Evolutionary conservation across 768 basidiomycete genomes (phyloP).

Genomic region (Tubosaeta sp.): DNA sequence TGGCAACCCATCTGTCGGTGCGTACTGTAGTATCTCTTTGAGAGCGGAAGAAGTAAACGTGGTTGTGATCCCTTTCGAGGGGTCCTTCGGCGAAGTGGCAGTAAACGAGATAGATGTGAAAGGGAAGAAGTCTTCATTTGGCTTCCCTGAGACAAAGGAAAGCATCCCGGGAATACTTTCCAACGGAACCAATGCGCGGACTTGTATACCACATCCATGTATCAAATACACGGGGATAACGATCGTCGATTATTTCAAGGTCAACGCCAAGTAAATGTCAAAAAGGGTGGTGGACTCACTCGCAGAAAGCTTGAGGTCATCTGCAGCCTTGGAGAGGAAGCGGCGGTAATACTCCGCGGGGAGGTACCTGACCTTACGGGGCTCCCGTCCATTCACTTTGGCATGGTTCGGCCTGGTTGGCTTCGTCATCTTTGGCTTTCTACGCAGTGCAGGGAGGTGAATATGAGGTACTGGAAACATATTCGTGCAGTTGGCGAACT

Average conservation of each 20-base stretch:
- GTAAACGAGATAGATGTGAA: not conserved
- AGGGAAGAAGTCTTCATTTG: not conserved
- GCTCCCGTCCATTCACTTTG: not conserved
- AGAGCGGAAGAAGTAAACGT: not conserved
- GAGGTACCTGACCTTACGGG: not conserved
- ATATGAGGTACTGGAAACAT: not conserved
- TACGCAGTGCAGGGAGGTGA: not conserved
- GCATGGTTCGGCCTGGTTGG: not conserved
- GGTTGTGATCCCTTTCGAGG: not conserved
- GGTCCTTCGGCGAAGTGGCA: not conserved
- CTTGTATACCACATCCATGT: not conserved
- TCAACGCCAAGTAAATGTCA: not conserved
- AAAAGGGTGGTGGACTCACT: constrained; percentile 36
- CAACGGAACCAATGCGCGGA: not conserved
- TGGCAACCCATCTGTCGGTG: not conserved
- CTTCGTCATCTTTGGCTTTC: not conserved
- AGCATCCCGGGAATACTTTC: not conserved
- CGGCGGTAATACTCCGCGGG: not conserved
- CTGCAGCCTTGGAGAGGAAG: not conserved
- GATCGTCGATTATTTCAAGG: not conserved
- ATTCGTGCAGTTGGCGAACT: not conserved
- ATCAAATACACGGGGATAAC: not conserved
- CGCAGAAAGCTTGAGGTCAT: constrained; percentile 20
- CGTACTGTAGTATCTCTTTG: not conserved
- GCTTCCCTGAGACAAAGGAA: not conserved